These are phyloP conservation scores for Avena eriantha DNA, from an alignment of 176 grass and related monocot genomes.

Conservation along the genomic window DNA sequence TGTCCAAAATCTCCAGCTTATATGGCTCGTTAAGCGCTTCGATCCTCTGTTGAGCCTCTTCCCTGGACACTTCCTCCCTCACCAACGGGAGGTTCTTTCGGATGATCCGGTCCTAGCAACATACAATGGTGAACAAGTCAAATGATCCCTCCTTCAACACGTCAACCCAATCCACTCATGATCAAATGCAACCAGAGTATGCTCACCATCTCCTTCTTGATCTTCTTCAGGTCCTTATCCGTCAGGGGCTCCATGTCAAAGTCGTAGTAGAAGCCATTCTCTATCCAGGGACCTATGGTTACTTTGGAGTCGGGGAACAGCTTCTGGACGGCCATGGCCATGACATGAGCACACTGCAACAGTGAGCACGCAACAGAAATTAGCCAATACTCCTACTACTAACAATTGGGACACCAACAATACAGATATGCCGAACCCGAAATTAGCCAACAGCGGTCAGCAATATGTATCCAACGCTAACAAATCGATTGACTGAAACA, in stretches of 20 bases:
- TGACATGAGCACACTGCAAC: slow-evolving; percentile 92
- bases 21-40: slow-evolving; percentile 83
- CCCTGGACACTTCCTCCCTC: slow-evolving; percentile 86
- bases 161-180: not conserved
- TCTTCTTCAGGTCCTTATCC: slow-evolving; percentile 94
- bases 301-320: slow-evolving; percentile 91
- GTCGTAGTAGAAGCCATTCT: slow-evolving; percentile 97
- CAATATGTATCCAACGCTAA: not conserved
- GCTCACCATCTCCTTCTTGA: slow-evolving; percentile 97
- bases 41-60: slow-evolving; percentile 93
- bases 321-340: slow-evolving; percentile 99
- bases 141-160: slow-evolving; percentile 38
- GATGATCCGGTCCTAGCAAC: slow-evolving; percentile 87
- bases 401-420: not conserved
- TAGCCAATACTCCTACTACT: not conserved
- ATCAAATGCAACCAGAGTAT: not conserved
- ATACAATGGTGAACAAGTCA: slow-evolving; percentile 54
- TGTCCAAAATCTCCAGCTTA: slow-evolving; percentile 90
- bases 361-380: not conserved
- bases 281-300: slow-evolving; percentile 97
- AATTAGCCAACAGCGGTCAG: not conserved
- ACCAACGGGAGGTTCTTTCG: slow-evolving; percentile 73
- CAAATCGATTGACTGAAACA: not conserved
- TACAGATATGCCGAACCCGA: not conserved
- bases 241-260: slow-evolving; percentile 93